These are phyloP conservation scores for Coniosporium apollinis DNA, from an alignment of 495 filamentous ascomycete species.

Conservation along the genomic window DNA sequence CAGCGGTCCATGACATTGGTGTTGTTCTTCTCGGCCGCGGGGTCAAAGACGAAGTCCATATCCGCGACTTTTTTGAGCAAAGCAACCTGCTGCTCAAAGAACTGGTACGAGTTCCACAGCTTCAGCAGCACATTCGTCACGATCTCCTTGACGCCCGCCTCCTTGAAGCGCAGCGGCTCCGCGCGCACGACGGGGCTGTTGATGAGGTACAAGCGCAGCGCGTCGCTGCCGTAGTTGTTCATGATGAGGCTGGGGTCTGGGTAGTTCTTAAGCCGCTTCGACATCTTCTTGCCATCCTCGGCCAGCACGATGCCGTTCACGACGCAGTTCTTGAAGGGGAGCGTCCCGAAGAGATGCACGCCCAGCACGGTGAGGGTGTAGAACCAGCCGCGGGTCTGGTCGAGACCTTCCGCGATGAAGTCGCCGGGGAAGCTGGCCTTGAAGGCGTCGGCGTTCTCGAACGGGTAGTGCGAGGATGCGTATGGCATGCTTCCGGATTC, in stretches of 20 bases:
- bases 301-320: conserved; percentile 94
- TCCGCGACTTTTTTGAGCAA: conserved; percentile 79
- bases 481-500: conserved; percentile 95
- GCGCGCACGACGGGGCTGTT: conserved; percentile 94
- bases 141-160: conserved; percentile 86
- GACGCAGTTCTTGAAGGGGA: conserved; percentile 92
- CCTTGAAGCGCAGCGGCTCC: conserved; percentile 83
- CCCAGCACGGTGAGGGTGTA: conserved; percentile 86
- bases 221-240: conserved; percentile 80
- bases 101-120: conserved; percentile 95
- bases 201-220: conserved; percentile 85
- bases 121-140: conserved; percentile 86
- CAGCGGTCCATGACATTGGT: conserved; percentile 94
- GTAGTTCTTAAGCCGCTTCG: conserved; percentile 93
- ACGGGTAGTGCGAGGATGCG: conserved; percentile 82
- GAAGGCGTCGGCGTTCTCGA: conserved; percentile 59
- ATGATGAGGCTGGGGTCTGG: conserved; percentile 80
- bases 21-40: conserved; percentile 53
- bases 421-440: conserved; percentile 76
- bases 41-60: conserved; percentile 66
- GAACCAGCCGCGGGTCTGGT: conserved; percentile 95
- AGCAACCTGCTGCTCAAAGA: conserved; percentile 91
- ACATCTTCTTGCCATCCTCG: conserved; percentile 99
- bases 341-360: conserved; percentile 72
- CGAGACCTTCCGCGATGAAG: conserved; percentile 93